Conservation (phyloP, 2,329 filamentous ascomycete genomes). For the Aureobasidium sp. region DNA sequence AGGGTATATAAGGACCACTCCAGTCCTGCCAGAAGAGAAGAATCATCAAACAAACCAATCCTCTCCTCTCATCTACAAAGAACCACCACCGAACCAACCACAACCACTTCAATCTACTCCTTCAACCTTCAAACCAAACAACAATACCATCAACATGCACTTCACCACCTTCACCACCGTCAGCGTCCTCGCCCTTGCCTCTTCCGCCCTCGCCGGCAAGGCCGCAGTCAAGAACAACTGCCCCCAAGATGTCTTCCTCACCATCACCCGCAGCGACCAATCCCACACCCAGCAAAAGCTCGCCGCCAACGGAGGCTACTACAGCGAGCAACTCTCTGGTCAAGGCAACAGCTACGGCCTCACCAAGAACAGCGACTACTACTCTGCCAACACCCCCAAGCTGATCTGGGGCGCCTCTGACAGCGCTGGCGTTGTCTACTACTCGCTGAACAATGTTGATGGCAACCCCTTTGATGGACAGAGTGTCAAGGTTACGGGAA, state of each 20-base stretch:
- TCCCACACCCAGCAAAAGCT: conserved; percentile 15
- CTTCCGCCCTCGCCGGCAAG: conserved; percentile 16
- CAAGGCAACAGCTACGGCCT: conserved; percentile 26
- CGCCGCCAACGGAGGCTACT: conserved; percentile 19
- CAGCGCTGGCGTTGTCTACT: conserved; percentile 21
- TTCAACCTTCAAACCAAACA: not conserved
- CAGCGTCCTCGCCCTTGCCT: conserved; percentile 16
- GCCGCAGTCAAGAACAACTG: conserved; percentile 25
- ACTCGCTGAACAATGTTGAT: conserved; percentile 22
- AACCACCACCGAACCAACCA: not conserved
- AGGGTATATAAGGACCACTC: not conserved
- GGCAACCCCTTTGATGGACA: conserved; percentile 23
- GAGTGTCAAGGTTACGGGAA: conserved; percentile 17
- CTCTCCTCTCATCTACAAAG: conserved; percentile 7
- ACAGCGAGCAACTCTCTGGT: conserved; percentile 20
- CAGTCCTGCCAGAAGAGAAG: not conserved
- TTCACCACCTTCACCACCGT: conserved; percentile 15
- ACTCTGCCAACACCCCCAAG: conserved; percentile 20
- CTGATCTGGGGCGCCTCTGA: conserved; percentile 23
- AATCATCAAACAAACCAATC: not conserved
- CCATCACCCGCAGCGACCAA: conserved; percentile 21
- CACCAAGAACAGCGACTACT: conserved; percentile 22
- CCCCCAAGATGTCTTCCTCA: conserved; percentile 21
- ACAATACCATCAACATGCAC: conserved; percentile 18
- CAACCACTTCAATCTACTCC: conserved; percentile 3